Evolutionary conservation across 768 basidiomycete species (phyloP), one percentile per base, ranked within the genome.

Genomic region (Mrakia gelida): DNA sequence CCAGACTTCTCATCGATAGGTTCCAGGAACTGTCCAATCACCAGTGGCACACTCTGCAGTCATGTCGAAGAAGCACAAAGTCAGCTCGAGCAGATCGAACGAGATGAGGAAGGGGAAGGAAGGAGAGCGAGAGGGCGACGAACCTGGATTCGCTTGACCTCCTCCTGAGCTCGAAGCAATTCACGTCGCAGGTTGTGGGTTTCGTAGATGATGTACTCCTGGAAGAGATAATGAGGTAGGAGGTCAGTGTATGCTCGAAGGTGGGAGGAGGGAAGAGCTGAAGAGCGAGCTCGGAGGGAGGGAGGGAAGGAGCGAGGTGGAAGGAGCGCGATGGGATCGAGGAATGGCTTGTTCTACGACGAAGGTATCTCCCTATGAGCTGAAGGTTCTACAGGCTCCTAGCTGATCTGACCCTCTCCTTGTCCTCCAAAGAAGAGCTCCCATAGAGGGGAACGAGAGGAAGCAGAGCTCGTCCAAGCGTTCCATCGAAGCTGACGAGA

Each of bases 1-100:
- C 92, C 94, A 23, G 96, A 94, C 81, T 92, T 90, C 84, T 98
- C 93, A 87, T 99, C 97, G 84, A 99, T 98, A 73, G 97, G 92
- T 86, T 99, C 97, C 52, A 98, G 89, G 87, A 99, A 99, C 85
- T 99, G 97, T 76, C 97, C 97, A 82, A 99, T 99, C 83, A 99
- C 97, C 23, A 99, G 90, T 0, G 97, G 97, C 9, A 99, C 97
- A 74, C 93, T 93, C 86, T 70, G 67, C 23, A 45, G 41, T 18
- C 2, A 45, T 7, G 18, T 21, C 23, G 41, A 41, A 6, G 65
- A 5, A 41, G 9, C 18, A 9, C 10, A 34, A 2, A 41, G 67
- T 70, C 21, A 70, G 67, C 41, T 68, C 5, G 21, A 23, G 41
- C 6, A 16, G 34, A n/a, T n/a, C 38, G 30, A 38, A 8, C 38